phyloP scores from a whole-genome alignment of 2,329 filamentous ascomycete genomes.

The Fusarium aywerte region DNA sequence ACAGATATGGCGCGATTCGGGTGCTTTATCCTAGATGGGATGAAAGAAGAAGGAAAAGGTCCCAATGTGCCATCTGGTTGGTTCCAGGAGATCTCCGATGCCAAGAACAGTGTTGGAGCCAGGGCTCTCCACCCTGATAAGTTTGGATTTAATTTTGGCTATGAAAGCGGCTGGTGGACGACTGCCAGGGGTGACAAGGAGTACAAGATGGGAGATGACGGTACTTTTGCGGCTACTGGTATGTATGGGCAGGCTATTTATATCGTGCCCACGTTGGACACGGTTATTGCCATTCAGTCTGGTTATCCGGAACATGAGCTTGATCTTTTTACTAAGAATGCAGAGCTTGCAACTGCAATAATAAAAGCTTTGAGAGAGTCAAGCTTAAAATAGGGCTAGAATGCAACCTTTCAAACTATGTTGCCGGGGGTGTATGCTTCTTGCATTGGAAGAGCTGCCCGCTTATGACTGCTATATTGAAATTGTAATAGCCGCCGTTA shows the following conservation, averaged over 20 bases:
- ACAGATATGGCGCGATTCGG: slow-evolving; percentile 34
- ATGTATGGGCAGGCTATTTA: slow-evolving; percentile 37
- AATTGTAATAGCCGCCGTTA: too few relatives aligned
- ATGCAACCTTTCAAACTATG: not conserved
- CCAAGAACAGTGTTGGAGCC: slow-evolving; percentile 20
- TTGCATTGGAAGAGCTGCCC: too few relatives aligned
- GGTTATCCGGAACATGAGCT: slow-evolving; percentile 36
- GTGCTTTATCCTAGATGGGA: slow-evolving; percentile 23
- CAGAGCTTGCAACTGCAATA: slow-evolving; percentile 25
- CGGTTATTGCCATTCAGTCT: slow-evolving; percentile 28
- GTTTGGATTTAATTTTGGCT: slow-evolving; percentile 25
- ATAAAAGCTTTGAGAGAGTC: slow-evolving; percentile 7
- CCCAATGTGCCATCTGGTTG: slow-evolving; percentile 16
- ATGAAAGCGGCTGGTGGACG: slow-evolving; percentile 38
- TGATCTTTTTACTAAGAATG: slow-evolving; percentile 22
- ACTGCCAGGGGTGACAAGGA: slow-evolving; percentile 10
- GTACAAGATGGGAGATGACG: slow-evolving; percentile 21
- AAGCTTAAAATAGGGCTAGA: not conserved
- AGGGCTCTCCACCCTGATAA: slow-evolving; percentile 22
- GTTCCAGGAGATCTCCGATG: slow-evolving; percentile 26
- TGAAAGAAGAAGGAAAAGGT: slow-evolving; percentile 6
- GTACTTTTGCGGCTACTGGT: slow-evolving; percentile 18
- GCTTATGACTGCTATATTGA: too few relatives aligned
- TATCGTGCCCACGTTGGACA: slow-evolving; percentile 14
- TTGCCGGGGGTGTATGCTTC: not conserved